These are phyloP conservation scores for Phytophthora kernoviae DNA, from an alignment of 352 stramenopile species.

Conservation along the genomic window DNA sequence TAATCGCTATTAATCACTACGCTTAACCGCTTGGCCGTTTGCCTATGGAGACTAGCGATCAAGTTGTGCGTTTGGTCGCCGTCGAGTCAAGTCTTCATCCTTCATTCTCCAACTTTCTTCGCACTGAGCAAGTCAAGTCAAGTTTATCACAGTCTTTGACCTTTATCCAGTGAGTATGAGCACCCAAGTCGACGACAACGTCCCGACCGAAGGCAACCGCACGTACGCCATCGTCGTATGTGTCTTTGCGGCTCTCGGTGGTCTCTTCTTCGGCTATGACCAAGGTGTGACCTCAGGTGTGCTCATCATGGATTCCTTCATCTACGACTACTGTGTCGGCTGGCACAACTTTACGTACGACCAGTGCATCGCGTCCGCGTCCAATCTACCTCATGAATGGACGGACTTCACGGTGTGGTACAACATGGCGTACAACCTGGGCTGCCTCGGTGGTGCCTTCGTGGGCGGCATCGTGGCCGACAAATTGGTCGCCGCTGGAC, in stretches of 20 bases:
- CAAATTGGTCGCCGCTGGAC: constrained; percentile 23
- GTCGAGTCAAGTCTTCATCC: background rate
- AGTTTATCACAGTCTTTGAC: background rate
- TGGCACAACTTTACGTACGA: constrained; percentile 29
- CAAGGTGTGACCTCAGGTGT: constrained; percentile 19
- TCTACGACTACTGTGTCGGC: constrained; percentile 28
- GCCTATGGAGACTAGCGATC: too few species aligned
- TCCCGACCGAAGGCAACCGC: constrained; percentile 30
- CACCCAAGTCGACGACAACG: constrained; percentile 14
- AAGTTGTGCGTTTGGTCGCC: too few species aligned
- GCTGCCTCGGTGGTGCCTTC: constrained; percentile 15
- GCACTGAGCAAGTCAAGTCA: constrained; percentile 18
- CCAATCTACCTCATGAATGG: constrained; percentile 13
- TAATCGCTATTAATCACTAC: constrained; percentile 8
- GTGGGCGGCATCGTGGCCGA: constrained; percentile 18
- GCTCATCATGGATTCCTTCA: constrained; percentile 23
- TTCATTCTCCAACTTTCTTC: constrained; percentile 30
- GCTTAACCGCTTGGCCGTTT: too few species aligned
- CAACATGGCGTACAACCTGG: constrained; percentile 28
- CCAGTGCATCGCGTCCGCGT: constrained; percentile 18
- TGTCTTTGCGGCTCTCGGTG: constrained; percentile 13
- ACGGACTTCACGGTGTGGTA: constrained; percentile 26
- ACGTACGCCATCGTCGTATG: constrained; percentile 33
- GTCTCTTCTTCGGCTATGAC: constrained; percentile 24
- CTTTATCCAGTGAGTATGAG: constrained; percentile 5